A percentile compares a stretch with the other conserved stretches of the same genome.
These are phyloP conservation scores for Ceratocystis variospora DNA, from an alignment of 2,329 filamentous ascomycete genomes.

Conservation along the genomic window DNA sequence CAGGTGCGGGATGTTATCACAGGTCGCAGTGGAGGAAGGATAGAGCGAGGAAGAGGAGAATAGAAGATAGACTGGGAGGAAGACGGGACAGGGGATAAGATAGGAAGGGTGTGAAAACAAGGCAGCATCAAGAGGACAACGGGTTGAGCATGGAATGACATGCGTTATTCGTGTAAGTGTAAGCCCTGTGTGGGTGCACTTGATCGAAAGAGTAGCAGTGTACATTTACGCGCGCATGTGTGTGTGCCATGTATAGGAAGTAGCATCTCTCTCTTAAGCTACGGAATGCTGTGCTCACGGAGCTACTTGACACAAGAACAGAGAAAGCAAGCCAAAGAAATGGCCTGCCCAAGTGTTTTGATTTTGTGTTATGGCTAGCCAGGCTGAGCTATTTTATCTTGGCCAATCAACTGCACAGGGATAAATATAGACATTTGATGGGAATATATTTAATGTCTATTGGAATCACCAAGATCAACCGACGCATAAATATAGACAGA, in stretches of 20 bases:
- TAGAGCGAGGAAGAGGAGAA: not conserved
- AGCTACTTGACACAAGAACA: not conserved
- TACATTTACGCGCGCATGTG: not conserved
- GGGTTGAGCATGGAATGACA: not conserved
- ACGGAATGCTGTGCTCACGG: not conserved
- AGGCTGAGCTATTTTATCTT: no score
- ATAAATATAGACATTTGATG: no score
- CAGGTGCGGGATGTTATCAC: not conserved
- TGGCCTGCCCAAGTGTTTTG: no score
- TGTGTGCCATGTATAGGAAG: not conserved
- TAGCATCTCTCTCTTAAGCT: no score
- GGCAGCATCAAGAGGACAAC: not conserved
- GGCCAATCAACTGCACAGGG: no score
- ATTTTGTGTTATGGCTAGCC: no score
- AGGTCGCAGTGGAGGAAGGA: not conserved
- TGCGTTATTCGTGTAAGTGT: not conserved
- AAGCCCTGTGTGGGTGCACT: not conserved
- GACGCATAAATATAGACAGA: no score
- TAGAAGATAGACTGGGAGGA: not conserved
- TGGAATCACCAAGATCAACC: no score
- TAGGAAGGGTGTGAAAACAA: not conserved
- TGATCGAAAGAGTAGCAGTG: not conserved
- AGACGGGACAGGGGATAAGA: not conserved
- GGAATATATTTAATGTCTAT: no score
- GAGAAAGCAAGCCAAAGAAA: not conserved